Conservation (phyloP, 106 monocot genomes). For the Dioscorea alata region DNA sequence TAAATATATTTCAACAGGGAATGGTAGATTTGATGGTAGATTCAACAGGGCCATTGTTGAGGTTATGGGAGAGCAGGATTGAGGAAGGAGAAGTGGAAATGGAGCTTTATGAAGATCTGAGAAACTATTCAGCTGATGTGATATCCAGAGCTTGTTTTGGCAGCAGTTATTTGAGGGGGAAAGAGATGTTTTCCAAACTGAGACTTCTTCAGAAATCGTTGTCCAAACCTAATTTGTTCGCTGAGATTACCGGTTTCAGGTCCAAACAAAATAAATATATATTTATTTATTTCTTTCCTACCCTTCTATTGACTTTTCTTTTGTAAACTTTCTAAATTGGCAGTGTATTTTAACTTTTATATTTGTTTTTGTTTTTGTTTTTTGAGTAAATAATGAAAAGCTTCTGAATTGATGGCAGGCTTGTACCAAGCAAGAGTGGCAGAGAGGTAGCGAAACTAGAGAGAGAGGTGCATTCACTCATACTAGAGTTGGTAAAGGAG, state of each 20-base stretch:
- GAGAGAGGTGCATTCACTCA: constrained; percentile 23
- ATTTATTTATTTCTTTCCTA: neutral
- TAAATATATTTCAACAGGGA: constrained; percentile 20
- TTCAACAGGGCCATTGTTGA: constrained; percentile 32
- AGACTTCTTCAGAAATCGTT: constrained; percentile 38
- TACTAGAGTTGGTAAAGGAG: constrained; percentile 39
- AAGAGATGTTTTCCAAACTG: constrained; percentile 57
- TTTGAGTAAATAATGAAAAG: too few relatives aligned
- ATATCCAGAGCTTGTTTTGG: constrained; percentile 79
- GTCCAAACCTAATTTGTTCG: constrained; percentile 29
- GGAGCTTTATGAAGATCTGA: constrained; percentile 53
- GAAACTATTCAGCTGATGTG: constrained; percentile 51
- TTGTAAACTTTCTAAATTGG: too few relatives aligned
- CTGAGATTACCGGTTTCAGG: constrained; percentile 44
- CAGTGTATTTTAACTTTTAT: too few relatives aligned
- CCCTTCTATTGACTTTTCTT: too few relatives aligned
- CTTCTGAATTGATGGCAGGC: constrained; percentile 15
- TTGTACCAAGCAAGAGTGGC: constrained; percentile 34
- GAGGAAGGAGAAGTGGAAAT: constrained; percentile 37
- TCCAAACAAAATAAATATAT: too few relatives aligned
- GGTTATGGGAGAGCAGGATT: constrained; percentile 52
- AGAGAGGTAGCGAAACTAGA: constrained; percentile 42
- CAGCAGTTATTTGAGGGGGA: constrained; percentile 47
- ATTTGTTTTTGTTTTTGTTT: too few relatives aligned
- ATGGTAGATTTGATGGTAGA: constrained; percentile 70